Base-by-base conservation (phyloP, 177 flowering plant genomes). In the Vitis hybrid region DNA sequence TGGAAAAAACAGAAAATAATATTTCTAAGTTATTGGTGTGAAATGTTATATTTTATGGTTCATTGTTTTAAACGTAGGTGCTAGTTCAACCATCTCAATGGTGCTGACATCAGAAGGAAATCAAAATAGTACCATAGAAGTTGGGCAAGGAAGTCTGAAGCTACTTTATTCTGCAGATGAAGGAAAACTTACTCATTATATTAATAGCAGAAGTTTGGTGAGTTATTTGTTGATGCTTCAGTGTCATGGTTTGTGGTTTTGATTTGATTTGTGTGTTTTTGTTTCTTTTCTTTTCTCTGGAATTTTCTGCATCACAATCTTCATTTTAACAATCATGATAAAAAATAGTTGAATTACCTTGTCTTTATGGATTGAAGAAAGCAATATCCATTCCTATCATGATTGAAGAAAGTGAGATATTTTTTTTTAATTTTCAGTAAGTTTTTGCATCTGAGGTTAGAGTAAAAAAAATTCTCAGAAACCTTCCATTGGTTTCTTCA, bases 131-230 rank as follows among this genome's bases (percentile, higher is more conserved):
- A 83, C 80, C 27, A 61, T 86, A 60, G 91, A 86, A 82, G 84
- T 93, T 74, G 96, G 96, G 32, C 86, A 77, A 75, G 96, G 98
- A 76, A 83, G 76, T 80, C 52, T 93, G 30, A 91, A 78, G 76
- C 84, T 93, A 52, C 65, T 74, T 30, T 89, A 80, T 75, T 75
- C 83, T 62, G 81, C 73, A 52, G 77, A 76, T 70, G 84, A 73
- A 67, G 87, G 91, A 62, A 89, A 84, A 74, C 89, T 86, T 69
- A 71, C 75, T 73, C 85, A 68, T 9, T 87, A 86, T 75, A 68
- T 74, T 65, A 88, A 91, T 73, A 80, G 62, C 68, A 80, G 79
- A 80, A 91, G 68, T 75, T 77, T 52, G 83, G 98, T 93, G 79
- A 46, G 80, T 61, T 49, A 18, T 69, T 46, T 49, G 49, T 64